Percentiles rank a stretch among this genome's conserved stretches.
Conservation (phyloP, 2,329 filamentous ascomycete species). For the Colletotrichum plurivorum region DNA sequence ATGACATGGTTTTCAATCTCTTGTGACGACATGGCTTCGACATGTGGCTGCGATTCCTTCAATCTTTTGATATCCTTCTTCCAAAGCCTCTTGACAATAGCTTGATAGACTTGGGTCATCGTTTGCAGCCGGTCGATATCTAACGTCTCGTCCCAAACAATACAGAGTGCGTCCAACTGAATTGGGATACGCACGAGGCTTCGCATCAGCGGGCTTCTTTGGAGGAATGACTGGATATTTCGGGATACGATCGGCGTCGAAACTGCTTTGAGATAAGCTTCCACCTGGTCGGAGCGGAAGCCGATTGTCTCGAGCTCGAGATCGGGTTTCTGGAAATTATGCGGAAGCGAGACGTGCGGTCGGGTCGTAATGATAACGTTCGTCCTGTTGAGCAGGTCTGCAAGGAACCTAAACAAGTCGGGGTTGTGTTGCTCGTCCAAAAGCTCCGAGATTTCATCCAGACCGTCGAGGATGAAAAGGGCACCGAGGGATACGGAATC, state of each 20-base stretch:
- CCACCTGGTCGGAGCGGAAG: conserved; percentile 53
- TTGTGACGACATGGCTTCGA: too few relatives aligned
- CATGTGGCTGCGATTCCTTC: conserved; percentile 7
- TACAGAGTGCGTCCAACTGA: conserved; percentile 60
- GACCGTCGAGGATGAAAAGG: conserved; percentile 58
- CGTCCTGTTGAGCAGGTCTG: too few relatives aligned
- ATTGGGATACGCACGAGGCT: conserved; percentile 59
- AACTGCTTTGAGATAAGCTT: conserved; percentile 48
- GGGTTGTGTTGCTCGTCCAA: too few relatives aligned
- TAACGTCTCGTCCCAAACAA: conserved; percentile 47
- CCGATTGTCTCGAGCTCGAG: conserved; percentile 57
- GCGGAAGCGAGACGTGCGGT: too few relatives aligned
- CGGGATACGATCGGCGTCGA: conserved; percentile 32
- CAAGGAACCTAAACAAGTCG: too few relatives aligned
- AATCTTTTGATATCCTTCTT: conserved; percentile 53
- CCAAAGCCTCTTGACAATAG: conserved; percentile 54
- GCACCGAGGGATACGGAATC: conserved; percentile 37
- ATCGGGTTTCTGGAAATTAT: conserved; percentile 40
- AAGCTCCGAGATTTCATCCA: conserved; percentile 55
- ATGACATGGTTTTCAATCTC: background rate
- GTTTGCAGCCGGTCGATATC: conserved; percentile 40
- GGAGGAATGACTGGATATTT: too few relatives aligned
- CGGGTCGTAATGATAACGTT: too few relatives aligned
- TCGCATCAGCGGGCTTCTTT: conserved; percentile 46
- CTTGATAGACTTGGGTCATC: conserved; percentile 54